Evolutionary conservation across 768 basidiomycete genomes (phyloP).

Genomic region (Pisolithus albus): DNA sequence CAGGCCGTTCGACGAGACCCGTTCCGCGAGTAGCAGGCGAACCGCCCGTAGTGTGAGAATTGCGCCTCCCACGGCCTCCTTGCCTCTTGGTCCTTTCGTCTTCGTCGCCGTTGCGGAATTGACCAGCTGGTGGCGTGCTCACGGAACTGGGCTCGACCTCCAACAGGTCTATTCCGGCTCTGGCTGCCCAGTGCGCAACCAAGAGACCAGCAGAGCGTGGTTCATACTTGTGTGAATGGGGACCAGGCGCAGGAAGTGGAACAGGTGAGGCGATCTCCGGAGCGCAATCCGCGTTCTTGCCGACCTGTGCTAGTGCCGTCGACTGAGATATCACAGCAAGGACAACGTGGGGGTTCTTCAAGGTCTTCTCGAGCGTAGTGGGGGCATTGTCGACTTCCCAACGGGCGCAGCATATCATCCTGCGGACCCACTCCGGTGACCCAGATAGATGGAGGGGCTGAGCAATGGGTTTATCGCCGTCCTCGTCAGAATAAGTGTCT

Average conservation of each 20-base stretch:
- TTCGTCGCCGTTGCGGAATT: slow-evolving; percentile 20
- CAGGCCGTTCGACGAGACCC: slow-evolving; percentile 67
- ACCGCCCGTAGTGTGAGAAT: slow-evolving; percentile 16
- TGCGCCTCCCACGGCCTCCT: slow-evolving; percentile 22
- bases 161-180: slow-evolving; percentile 51
- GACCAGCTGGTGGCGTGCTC: slow-evolving; percentile 11
- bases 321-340: slow-evolving; percentile 49
- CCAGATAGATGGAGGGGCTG: slow-evolving; percentile 23
- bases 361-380: slow-evolving; percentile 19
- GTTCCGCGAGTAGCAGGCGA: slow-evolving; percentile 19
- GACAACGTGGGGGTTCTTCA: slow-evolving; percentile 43
- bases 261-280: slow-evolving; percentile 44
- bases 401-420: slow-evolving; percentile 74
- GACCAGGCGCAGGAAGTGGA: slow-evolving; percentile 56
- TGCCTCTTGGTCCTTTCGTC: slow-evolving; percentile 30
- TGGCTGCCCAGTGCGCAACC: slow-evolving; percentile 60
- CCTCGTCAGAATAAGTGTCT: slow-evolving; percentile 23
- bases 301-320: slow-evolving; percentile 20
- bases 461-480: slow-evolving; percentile 19
- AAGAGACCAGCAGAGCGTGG: slow-evolving; percentile 57
- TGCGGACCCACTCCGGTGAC: slow-evolving; percentile 79
- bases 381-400: slow-evolving; percentile 63
- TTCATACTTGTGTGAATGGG: slow-evolving; percentile 53
- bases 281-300: slow-evolving; percentile 14
- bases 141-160: slow-evolving; percentile 37